phyloP scores from a whole-genome alignment of 768 basidiomycete genomes.

The Mycena polygramma region DNA sequence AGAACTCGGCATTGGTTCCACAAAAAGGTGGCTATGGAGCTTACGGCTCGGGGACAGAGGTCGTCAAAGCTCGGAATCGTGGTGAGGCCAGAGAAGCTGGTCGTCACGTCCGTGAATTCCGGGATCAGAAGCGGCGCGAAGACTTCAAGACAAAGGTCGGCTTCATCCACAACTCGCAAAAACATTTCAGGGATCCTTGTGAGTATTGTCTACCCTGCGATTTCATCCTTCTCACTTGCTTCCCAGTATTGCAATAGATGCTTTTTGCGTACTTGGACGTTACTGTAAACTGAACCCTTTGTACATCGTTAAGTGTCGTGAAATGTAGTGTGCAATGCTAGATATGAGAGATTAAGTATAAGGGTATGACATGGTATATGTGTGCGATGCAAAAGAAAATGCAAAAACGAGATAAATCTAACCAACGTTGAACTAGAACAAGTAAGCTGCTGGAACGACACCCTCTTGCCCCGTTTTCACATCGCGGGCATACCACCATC shows the following conservation, averaged over 20 bases:
- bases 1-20: constrained; percentile 88
- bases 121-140: constrained; percentile 83
- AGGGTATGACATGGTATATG: constrained; percentile 22
- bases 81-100: constrained; percentile 96
- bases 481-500: constrained; percentile 97
- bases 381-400: constrained; percentile 31
- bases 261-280: constrained; percentile 11
- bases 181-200: constrained; percentile 86
- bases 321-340: background rate
- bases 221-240: constrained; percentile 21
- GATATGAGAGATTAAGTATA: too few species aligned
- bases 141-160: constrained; percentile 88
- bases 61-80: constrained; percentile 91
- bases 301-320: constrained; percentile 24
- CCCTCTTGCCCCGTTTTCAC: constrained; percentile 85
- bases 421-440: constrained; percentile 64
- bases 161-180: constrained; percentile 87
- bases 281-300: constrained; percentile 38
- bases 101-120: constrained; percentile 85
- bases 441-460: constrained; percentile 92
- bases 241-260: constrained; percentile 48
- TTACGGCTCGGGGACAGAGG: constrained; percentile 83
- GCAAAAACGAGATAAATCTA: constrained; percentile 28
- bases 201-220: constrained; percentile 49
- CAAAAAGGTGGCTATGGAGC: constrained; percentile 89